A percentile compares a stretch with the other conserved stretches of the same genome.
Conservation (phyloP, 805 yeast species). For the Millerozyma acaciae region DNA sequence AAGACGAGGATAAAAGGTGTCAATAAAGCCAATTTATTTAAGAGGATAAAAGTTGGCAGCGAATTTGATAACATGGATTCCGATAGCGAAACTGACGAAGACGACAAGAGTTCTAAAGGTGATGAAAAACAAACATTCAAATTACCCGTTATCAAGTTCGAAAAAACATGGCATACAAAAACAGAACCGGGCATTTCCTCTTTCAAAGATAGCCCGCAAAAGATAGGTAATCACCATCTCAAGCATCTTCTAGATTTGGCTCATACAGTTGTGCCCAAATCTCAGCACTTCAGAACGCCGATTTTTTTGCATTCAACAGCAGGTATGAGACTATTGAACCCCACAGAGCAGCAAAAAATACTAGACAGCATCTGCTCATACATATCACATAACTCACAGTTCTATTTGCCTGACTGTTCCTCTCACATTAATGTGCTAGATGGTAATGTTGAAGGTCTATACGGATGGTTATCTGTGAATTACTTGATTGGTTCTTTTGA, state of each 20-base stretch:
- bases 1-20: conserved; percentile 13
- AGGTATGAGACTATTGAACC: conserved; percentile 58
- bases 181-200: conserved; percentile 57
- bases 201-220: conserved; percentile 44
- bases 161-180: conserved; percentile 47
- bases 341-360: conserved; percentile 45
- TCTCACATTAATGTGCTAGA: conserved; percentile 57
- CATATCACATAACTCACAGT: conserved; percentile 42
- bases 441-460: conserved; percentile 64
- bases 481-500: conserved; percentile 47
- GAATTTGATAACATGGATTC: conserved; percentile 7
- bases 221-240: conserved; percentile 51
- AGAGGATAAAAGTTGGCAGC: conserved; percentile 4
- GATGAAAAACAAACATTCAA: conserved; percentile 1
- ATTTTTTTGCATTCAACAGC: conserved; percentile 68
- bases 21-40: conserved; percentile 7
- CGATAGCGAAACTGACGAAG: conserved; percentile 2
- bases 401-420: conserved; percentile 58
- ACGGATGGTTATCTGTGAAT: conserved; percentile 65
- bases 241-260: conserved; percentile 47
- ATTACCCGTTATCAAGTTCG: conserved; percentile 30
- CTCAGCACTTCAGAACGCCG: conserved; percentile 62
- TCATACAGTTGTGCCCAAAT: conserved; percentile 50
- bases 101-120: conserved; percentile 3
- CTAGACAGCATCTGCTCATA: conserved; percentile 49